Conservation (phyloP, 2,329 filamentous ascomycete genomes). For the Trichoderma semiorbis region DNA sequence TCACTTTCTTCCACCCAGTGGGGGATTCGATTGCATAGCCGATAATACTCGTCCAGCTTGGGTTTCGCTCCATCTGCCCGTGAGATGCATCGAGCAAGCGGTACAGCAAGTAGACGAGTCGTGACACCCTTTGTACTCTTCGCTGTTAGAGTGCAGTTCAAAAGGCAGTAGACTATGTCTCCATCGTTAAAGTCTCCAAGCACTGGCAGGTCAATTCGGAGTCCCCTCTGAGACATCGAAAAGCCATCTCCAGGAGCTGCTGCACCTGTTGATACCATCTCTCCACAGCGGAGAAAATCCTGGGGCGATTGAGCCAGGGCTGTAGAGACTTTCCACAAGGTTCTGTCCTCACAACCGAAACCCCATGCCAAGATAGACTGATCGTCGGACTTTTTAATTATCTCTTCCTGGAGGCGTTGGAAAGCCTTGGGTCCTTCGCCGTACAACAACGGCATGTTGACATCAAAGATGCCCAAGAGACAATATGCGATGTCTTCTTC, state of each 20-base stretch:
- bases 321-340: neutral
- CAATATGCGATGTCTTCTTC: neutral
- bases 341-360: neutral
- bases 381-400: neutral
- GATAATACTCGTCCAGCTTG: neutral
- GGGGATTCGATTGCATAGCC: neutral
- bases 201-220: neutral
- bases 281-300: neutral
- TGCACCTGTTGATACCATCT: neutral
- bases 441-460: neutral
- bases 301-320: neutral
- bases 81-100: neutral
- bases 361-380: neutral
- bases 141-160: neutral
- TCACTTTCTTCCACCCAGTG: neutral
- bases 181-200: neutral
- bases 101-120: neutral
- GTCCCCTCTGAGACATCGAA: neutral
- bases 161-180: neutral
- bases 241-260: neutral
- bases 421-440: neutral
- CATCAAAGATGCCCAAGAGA: neutral
- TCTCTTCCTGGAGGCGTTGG: neutral
- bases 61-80: neutral
- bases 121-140: neutral